Percentiles rank a stretch among this genome's conserved stretches.
These are phyloP conservation scores for Xylaria sp. DNA, from an alignment of 2,329 filamentous ascomycete genomes.

Conservation along the genomic window DNA sequence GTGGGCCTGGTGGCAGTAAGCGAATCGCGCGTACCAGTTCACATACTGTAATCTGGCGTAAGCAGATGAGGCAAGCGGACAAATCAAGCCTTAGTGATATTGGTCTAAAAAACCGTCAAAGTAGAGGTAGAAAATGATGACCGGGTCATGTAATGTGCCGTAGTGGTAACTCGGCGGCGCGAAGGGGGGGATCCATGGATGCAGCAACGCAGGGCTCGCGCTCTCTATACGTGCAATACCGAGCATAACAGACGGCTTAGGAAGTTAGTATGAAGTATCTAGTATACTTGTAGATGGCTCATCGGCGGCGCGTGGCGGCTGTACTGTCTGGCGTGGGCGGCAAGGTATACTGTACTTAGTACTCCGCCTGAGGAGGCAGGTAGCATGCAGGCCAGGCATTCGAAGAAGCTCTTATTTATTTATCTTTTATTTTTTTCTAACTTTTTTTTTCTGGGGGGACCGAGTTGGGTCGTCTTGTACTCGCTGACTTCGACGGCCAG, in stretches of 20 bases:
- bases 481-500: neutral
- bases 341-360: slow-evolving; percentile 30
- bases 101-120: slow-evolving; percentile 41
- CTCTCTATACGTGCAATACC: slow-evolving; percentile 20
- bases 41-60: slow-evolving; percentile 43
- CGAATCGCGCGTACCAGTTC: slow-evolving; percentile 46
- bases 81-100: slow-evolving; percentile 45
- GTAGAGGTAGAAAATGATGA: slow-evolving; percentile 40
- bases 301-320: slow-evolving; percentile 34
- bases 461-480: slow-evolving; percentile 20
- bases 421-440: slow-evolving; percentile 19
- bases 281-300: slow-evolving; percentile 1
- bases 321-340: slow-evolving; percentile 33
- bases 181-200: slow-evolving; percentile 27
- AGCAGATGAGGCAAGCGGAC: slow-evolving; percentile 43
- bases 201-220: slow-evolving; percentile 24
- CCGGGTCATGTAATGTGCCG: slow-evolving; percentile 38
- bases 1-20: slow-evolving; percentile 46
- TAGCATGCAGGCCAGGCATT: slow-evolving; percentile 33
- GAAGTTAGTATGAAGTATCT: slow-evolving; percentile 4
- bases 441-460: slow-evolving; percentile 8
- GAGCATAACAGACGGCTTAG: neutral
- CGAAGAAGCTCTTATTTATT: slow-evolving; percentile 18
- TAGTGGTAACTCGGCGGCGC: slow-evolving; percentile 29
- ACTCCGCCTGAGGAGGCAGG: slow-evolving; percentile 37